phyloP scores from a whole-genome alignment of 2,329 filamentous ascomycete species.

The Camillea tinctor region DNA sequence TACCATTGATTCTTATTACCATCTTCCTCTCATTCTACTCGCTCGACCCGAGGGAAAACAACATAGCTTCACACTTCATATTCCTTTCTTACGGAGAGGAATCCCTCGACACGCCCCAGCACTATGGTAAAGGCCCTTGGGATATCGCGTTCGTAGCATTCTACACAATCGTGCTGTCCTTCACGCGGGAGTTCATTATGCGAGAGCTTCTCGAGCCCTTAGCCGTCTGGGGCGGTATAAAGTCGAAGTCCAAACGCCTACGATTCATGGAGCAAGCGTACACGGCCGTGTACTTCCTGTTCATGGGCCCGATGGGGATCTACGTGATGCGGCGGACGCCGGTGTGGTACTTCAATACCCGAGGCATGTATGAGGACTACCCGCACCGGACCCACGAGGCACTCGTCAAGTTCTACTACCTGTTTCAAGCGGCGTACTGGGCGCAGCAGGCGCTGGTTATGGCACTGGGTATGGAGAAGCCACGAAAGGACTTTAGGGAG shows the following conservation, averaged over 20 bases:
- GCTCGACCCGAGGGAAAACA: constrained; percentile 61
- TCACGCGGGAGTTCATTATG: constrained; percentile 75
- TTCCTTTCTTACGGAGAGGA: constrained; percentile 65
- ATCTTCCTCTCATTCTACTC: constrained; percentile 57
- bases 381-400: constrained; percentile 66
- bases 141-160: constrained; percentile 71
- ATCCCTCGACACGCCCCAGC: constrained; percentile 45
- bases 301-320: constrained; percentile 66
- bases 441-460: constrained; percentile 71
- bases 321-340: constrained; percentile 69
- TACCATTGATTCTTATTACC: constrained; percentile 56
- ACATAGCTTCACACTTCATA: constrained; percentile 62
- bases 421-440: constrained; percentile 74
- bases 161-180: constrained; percentile 69
- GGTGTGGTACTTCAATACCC: constrained; percentile 74
- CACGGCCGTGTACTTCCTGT: constrained; percentile 67
- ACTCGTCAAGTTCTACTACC: constrained; percentile 71
- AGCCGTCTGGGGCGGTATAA: constrained; percentile 57
- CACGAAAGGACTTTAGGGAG: constrained; percentile 73
- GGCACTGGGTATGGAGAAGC: constrained; percentile 67
- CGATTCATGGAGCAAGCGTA: constrained; percentile 78
- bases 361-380: constrained; percentile 69
- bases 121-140: constrained; percentile 68
- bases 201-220: constrained; percentile 65
- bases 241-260: constrained; percentile 60